Percentiles rank a stretch among this genome's conserved stretches.
Conservation (phyloP, 2,329 filamentous ascomycete species). For the Nigrospora sphaerica region DNA sequence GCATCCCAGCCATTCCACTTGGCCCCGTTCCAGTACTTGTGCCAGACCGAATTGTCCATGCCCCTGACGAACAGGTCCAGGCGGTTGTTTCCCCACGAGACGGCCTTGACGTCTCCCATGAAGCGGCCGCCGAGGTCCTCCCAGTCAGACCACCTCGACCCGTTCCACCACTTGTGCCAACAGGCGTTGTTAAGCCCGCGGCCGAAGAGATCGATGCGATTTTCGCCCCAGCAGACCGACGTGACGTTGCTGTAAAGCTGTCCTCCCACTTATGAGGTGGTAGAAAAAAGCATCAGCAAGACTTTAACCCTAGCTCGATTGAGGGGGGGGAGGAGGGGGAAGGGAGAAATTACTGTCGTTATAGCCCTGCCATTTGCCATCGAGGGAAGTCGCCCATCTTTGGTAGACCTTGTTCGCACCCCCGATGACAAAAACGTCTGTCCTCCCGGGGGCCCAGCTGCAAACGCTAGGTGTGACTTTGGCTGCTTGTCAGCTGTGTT, state of each 20-base stretch:
- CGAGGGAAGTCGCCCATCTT: neutral
- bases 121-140: neutral
- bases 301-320: too few species aligned
- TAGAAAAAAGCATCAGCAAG: too few species aligned
- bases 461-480: neutral
- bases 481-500: neutral
- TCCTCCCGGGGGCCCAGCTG: neutral
- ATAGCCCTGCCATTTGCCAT: neutral
- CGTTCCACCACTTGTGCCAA: neutral
- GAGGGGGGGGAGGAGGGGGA: too few species aligned
- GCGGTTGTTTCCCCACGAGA: neutral
- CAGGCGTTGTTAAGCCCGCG: neutral
- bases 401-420: neutral
- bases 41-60: neutral
- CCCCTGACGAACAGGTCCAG: neutral
- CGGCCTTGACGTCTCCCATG: neutral
- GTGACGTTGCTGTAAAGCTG: neutral
- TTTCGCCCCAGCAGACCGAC: neutral
- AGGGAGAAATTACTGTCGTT: neutral
- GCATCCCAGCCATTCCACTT: neutral
- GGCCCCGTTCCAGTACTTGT: neutral
- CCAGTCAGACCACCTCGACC: neutral
- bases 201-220: neutral
- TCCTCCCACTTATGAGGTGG: neutral
- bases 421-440: neutral